phyloP scores from a whole-genome alignment of 805 yeast genomes.

The Candida sonorensis region DNA sequence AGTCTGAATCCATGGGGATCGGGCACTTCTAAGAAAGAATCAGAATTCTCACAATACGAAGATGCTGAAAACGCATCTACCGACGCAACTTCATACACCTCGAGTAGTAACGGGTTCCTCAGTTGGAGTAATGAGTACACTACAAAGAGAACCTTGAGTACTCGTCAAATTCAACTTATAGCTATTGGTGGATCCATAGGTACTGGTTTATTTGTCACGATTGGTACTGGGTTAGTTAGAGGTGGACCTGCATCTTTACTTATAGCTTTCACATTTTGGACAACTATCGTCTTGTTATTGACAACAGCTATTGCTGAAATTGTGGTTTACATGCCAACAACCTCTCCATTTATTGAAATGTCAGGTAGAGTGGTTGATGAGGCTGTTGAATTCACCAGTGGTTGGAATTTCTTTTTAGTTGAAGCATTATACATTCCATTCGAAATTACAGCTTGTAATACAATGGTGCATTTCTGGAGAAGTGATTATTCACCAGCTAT shows the following conservation, averaged over 20 bases:
- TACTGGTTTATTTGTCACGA: constrained; percentile 31
- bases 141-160: constrained; percentile 11
- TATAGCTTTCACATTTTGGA: constrained; percentile 28
- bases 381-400: constrained; percentile 29
- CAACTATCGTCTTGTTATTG: constrained; percentile 25
- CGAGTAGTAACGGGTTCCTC: constrained; percentile 7
- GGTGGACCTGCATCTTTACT: constrained; percentile 32
- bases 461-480: constrained; percentile 48
- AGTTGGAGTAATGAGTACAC: constrained; percentile 5
- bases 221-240: constrained; percentile 27
- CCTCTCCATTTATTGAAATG: constrained; percentile 31
- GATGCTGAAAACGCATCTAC: constrained; percentile 3
- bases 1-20: too few relatives aligned
- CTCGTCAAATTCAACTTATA: constrained; percentile 32
- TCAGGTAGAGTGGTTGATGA: constrained; percentile 34
- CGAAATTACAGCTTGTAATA: constrained; percentile 42
- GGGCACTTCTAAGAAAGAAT: background rate
- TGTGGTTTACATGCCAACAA: constrained; percentile 31
- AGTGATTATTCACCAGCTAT: constrained; percentile 42
- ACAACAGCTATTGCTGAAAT: constrained; percentile 31
- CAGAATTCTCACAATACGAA: background rate
- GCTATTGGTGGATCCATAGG: constrained; percentile 37
- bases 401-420: constrained; percentile 35
- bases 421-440: constrained; percentile 41
- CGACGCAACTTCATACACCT: constrained; percentile 4